These are phyloP conservation scores for Candida railenensis DNA, from an alignment of 805 yeast species.

Conservation along the genomic window DNA sequence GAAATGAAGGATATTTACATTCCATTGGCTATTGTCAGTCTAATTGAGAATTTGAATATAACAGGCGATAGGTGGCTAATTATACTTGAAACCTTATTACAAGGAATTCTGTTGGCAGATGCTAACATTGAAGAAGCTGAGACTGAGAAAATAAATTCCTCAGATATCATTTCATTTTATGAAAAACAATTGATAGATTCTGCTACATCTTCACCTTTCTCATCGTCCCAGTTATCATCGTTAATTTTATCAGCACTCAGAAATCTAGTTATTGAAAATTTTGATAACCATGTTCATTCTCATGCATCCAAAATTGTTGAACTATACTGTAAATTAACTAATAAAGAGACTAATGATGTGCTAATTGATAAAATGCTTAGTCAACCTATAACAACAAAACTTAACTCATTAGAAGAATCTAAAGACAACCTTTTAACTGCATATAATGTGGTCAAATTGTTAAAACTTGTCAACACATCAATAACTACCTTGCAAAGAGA, in stretches of 20 bases:
- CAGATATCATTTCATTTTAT: conserved; percentile 1
- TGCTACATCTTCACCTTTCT: not conserved
- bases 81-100: conserved; percentile 45
- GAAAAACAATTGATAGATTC: not conserved
- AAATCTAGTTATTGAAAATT: not conserved
- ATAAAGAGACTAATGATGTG: not conserved
- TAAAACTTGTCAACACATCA: conserved; percentile 31
- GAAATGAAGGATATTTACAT: conserved; percentile 77
- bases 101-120: conserved; percentile 62
- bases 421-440: conserved; percentile 24
- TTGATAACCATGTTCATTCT: not conserved
- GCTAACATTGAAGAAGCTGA: conserved; percentile 18
- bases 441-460: conserved; percentile 44
- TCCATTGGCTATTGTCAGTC: conserved; percentile 62
- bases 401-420: conserved; percentile 9
- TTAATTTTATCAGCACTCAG: not conserved
- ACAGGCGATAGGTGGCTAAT: conserved; percentile 30
- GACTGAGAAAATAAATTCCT: not conserved
- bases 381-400: conserved; percentile 10
- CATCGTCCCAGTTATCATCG: not conserved
- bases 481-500: conserved; percentile 32
- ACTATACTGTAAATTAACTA: conserved; percentile 16
- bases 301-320: conserved; percentile 13
- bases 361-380: conserved; percentile 16
- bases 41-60: conserved; percentile 26